A percentile compares a stretch with the other conserved stretches of the same genome.
phyloP scores from a whole-genome alignment of 1,284 basidiomycete genomes.

The Heterobasidion occidentale region DNA sequence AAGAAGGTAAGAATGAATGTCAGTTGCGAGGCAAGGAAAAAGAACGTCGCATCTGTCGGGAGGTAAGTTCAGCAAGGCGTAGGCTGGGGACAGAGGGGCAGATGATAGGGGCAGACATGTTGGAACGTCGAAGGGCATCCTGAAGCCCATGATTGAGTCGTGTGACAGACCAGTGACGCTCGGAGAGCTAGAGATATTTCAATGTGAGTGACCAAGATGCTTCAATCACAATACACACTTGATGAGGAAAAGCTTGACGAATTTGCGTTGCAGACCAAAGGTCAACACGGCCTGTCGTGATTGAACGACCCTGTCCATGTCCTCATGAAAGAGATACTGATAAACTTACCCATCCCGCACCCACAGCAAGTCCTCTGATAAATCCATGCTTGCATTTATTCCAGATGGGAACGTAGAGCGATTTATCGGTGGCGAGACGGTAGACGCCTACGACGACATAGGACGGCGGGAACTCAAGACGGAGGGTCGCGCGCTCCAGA shows the following conservation, averaged over 20 bases:
- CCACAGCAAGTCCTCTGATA: constrained; percentile 51
- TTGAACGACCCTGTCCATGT: background rate
- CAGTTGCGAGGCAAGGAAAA: constrained; percentile 35
- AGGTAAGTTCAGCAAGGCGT: background rate
- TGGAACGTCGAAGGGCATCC: constrained; percentile 54
- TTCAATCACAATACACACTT: constrained; percentile 31
- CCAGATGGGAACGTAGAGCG: constrained; percentile 64
- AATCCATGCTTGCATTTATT: constrained; percentile 68
- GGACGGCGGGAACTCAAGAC: constrained; percentile 64
- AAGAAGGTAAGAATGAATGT: constrained; percentile 74
- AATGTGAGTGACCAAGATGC: background rate
- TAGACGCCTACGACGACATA: constrained; percentile 74
- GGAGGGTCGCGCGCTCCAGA: constrained; percentile 41
- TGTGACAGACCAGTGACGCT: constrained; percentile 57
- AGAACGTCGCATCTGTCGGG: constrained; percentile 5
- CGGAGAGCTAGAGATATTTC: constrained; percentile 39
- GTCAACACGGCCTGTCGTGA: constrained; percentile 47
- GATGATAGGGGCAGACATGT: constrained; percentile 46
- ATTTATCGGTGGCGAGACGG: constrained; percentile 57
- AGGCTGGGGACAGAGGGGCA: constrained; percentile 2
- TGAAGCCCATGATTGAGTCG: constrained; percentile 56
- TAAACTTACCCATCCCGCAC: constrained; percentile 50
- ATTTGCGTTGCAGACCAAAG: constrained; percentile 54
- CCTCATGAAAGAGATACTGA: background rate
- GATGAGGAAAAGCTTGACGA: constrained; percentile 53